Evolutionary conservation across 2,329 filamentous ascomycete genomes (phyloP).

Genomic region (Aspergillus sp.): DNA sequence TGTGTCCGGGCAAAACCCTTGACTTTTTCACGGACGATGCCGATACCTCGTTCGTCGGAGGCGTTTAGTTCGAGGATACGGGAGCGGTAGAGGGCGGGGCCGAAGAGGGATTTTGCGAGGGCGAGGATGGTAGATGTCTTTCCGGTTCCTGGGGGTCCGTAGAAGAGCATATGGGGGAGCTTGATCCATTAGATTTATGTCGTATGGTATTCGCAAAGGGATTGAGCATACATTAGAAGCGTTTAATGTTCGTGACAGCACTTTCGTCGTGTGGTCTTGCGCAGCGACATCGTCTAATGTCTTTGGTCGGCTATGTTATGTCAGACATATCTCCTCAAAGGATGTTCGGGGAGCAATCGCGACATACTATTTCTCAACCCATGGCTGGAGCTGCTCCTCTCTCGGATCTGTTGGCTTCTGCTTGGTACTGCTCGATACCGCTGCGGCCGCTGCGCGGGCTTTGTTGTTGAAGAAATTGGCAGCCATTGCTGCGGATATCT

Average conservation of each 20-base stretch:
- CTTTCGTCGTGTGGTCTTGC: conserved; percentile 92
- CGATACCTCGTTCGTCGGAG: conserved; percentile 96
- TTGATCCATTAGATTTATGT: conserved; percentile 24
- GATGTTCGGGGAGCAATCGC: no score
- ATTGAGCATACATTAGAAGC: conserved; percentile 67
- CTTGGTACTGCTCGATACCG: conserved; percentile 62
- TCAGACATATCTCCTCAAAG: conserved; percentile 3
- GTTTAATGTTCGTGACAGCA: conserved; percentile 87
- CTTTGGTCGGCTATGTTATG: conserved; percentile 68
- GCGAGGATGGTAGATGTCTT: conserved; percentile 98
- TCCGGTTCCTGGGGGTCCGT: conserved; percentile 91
- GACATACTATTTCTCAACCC: conserved; percentile 95
- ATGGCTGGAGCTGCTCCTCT: conserved; percentile 65
- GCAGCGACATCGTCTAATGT: conserved; percentile 90
- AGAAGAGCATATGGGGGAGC: conserved; percentile 99
- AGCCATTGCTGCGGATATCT: conserved; percentile 42
- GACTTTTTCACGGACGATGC: conserved; percentile 93
- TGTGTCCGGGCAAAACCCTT: conserved; percentile 97
- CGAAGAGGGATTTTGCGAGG: conserved; percentile 93
- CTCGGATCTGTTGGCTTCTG: conserved; percentile 58
- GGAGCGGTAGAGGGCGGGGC: conserved; percentile 83
- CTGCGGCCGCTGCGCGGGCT: conserved; percentile 66
- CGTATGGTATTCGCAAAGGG: not conserved
- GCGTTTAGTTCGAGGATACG: conserved; percentile 99
- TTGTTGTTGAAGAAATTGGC: conserved; percentile 94